A percentile compares a stretch with the other conserved stretches of the same genome.
These are phyloP conservation scores for Schizophyllum amplum DNA, from an alignment of 1,284 basidiomycete species.

Conservation along the genomic window DNA sequence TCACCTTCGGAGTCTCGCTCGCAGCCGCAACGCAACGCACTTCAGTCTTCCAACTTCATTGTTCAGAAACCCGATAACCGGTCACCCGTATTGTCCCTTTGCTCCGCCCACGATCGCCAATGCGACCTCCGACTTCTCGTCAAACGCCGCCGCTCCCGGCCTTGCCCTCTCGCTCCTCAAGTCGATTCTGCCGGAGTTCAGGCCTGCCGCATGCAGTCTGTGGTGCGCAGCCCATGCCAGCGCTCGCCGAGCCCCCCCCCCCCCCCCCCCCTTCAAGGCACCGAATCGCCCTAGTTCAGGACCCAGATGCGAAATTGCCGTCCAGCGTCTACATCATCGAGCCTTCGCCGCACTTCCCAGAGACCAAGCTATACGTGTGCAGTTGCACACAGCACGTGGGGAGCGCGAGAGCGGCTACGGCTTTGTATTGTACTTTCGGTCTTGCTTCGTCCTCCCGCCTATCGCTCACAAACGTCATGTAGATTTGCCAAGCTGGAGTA, in stretches of 20 bases:
- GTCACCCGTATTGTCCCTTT: neutral
- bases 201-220: neutral
- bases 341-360: conserved; percentile 53
- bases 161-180: neutral
- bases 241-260: neutral
- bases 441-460: conserved; percentile 4
- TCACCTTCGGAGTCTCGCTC: too few species aligned
- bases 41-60: neutral
- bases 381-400: conserved; percentile 58
- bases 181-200: neutral
- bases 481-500: conserved; percentile 58
- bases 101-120: neutral
- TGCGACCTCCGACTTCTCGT: neutral
- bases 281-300: neutral
- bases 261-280: too few species aligned
- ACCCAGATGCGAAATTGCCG: conserved; percentile 11
- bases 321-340: conserved; percentile 67
- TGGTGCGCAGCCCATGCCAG: neutral
- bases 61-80: neutral
- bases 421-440: conserved; percentile 66
- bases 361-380: conserved; percentile 53
- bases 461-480: conserved; percentile 4
- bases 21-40: neutral
- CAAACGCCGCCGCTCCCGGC: neutral
- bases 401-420: conserved; percentile 67